Conservation (phyloP, 1,139 yeast genomes). For the Hansenula lynferdii region DNA sequence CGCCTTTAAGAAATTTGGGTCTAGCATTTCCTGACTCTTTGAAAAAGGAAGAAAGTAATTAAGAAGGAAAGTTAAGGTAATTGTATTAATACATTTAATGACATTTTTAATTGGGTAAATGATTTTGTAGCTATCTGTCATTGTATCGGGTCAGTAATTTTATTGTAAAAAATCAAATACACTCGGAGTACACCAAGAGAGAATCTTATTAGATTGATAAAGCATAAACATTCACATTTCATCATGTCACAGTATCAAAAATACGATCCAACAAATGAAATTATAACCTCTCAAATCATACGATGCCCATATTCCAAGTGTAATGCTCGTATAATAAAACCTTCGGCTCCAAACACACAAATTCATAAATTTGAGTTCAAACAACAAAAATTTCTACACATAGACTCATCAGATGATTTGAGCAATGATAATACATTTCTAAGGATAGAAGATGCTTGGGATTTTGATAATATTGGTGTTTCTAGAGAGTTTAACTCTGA, state of each 20-base stretch:
- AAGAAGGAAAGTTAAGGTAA: too few species aligned
- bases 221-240: not conserved
- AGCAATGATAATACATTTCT: slow-evolving; percentile 27
- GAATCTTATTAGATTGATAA: not conserved
- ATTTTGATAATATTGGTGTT: slow-evolving; percentile 73
- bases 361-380: slow-evolving; percentile 3
- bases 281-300: slow-evolving; percentile 4
- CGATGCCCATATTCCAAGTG: slow-evolving; percentile 22
- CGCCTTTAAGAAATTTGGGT: slow-evolving; percentile 46
- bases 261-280: slow-evolving; percentile 4
- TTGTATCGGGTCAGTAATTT: too few species aligned
- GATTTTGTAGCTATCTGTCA: too few species aligned
- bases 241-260: not conserved
- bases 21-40: slow-evolving; percentile 42
- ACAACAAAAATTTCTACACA: slow-evolving; percentile 6
- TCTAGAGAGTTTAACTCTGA: slow-evolving; percentile 34
- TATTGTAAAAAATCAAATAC: too few species aligned
- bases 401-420: not conserved
- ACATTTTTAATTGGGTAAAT: too few species aligned
- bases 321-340: slow-evolving; percentile 18
- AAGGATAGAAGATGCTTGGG: slow-evolving; percentile 58
- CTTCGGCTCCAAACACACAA: slow-evolving; percentile 1
- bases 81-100: too few species aligned
- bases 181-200: not conserved
- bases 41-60: too few species aligned